Conservation (phyloP, 345 rosid genomes). For the Mallotus nudiflorus region DNA sequence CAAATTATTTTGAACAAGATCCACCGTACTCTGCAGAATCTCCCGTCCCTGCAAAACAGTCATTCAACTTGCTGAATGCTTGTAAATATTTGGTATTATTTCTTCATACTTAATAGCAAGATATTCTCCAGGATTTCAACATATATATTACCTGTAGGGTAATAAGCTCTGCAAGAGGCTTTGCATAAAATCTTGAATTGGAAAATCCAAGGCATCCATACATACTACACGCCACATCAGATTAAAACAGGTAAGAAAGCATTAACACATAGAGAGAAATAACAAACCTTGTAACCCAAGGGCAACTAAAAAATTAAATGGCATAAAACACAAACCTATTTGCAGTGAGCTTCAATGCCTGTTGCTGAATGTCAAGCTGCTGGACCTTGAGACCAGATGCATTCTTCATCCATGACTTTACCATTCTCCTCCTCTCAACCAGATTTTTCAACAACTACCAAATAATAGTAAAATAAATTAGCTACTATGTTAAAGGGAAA, state of each 20-base stretch:
- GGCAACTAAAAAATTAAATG: conserved; percentile 1
- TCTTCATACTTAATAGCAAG: conserved; percentile 4
- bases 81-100: conserved; percentile 3
- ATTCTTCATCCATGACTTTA: conserved; percentile 76
- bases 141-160: conserved; percentile 69
- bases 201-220: conserved; percentile 99
- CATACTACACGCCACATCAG: conserved; percentile 64
- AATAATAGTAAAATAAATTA: conserved; percentile 24
- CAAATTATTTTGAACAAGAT: conserved; percentile 89
- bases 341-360: conserved; percentile 95
- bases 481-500: conserved; percentile 1
- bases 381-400: conserved; percentile 79
- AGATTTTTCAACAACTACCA: conserved; percentile 81
- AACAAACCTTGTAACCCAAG: background rate
- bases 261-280: background rate
- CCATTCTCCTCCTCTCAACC: conserved; percentile 87
- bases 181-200: conserved; percentile 97
- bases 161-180: conserved; percentile 95
- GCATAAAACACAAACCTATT: conserved; percentile 60
- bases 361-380: conserved; percentile 97
- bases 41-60: conserved; percentile 80
- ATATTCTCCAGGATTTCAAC: conserved; percentile 11
- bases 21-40: conserved; percentile 91
- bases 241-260: conserved; percentile 15
- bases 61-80: conserved; percentile 18